Conservation (phyloP, 345 rosid species). For the Melaleuca alternifolia region DNA sequence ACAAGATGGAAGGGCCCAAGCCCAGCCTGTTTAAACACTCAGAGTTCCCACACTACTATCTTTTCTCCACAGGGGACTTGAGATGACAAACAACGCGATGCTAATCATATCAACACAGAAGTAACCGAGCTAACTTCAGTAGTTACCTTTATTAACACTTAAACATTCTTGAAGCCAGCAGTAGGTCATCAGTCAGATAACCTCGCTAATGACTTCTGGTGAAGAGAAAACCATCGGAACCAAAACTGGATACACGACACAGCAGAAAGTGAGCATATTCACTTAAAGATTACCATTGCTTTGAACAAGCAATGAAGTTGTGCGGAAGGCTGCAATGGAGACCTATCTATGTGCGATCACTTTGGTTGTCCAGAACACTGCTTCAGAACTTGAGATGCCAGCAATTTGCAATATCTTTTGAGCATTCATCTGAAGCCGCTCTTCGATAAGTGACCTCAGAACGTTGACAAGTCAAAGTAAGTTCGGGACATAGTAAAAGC, state of each 20-base stretch:
- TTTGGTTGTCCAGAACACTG: neutral
- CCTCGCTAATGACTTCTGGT: neutral
- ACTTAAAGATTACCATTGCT: neutral
- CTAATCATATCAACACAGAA: neutral
- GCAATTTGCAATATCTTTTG: neutral
- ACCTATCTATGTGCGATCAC: neutral
- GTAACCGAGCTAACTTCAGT: neutral
- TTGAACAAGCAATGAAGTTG: neutral
- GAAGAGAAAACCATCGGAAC: neutral
- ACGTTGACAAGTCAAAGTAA: neutral
- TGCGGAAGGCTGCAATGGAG: neutral
- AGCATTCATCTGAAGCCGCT: neutral
- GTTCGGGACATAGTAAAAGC: neutral
- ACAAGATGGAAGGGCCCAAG: neutral
- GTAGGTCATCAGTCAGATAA: neutral
- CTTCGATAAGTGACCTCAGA: neutral
- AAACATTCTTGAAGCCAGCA: neutral
- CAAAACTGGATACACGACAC: neutral
- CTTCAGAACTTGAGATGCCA: neutral
- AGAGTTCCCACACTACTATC: neutral
- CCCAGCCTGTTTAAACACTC: neutral
- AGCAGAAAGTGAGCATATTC: neutral
- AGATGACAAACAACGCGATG: neutral
- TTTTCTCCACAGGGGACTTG: neutral
- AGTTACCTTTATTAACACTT: neutral